These are phyloP conservation scores for Plantago coronopus DNA, from an alignment of 305 asterid genomes.

Conservation along the genomic window DNA sequence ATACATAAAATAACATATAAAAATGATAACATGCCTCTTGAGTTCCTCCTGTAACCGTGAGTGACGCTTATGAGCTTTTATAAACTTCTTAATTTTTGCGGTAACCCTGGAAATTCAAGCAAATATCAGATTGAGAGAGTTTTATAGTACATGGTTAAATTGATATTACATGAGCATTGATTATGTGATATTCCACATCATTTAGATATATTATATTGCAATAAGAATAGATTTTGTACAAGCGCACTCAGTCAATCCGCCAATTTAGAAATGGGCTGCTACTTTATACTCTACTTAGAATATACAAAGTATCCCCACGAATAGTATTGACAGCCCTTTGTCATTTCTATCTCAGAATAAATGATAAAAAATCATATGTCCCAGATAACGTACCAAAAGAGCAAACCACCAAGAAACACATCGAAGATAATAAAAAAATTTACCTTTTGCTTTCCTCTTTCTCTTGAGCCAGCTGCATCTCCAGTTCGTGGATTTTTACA, in stretches of 20 bases:
- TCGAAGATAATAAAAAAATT: no score
- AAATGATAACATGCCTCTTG: conserved; percentile 55
- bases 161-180: background rate
- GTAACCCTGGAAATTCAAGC: conserved; percentile 44
- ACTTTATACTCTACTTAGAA: background rate
- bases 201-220: no score
- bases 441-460: conserved; percentile 78
- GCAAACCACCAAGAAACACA: conserved; percentile 1
- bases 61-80: conserved; percentile 66
- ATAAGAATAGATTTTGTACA: no score
- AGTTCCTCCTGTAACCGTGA: conserved; percentile 67
- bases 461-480: conserved; percentile 58
- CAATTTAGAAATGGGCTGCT: no score
- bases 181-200: background rate
- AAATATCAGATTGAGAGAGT: background rate
- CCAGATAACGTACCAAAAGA: conserved; percentile 19
- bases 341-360: conserved; percentile 1
- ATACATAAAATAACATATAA: conserved; percentile 13
- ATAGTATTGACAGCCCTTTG: conserved; percentile 19
- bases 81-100: conserved; percentile 60
- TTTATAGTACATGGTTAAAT: background rate
- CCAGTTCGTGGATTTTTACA: conserved; percentile 60
- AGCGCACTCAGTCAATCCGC: no score
- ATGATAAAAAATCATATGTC: background rate
- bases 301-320: conserved; percentile 3